Evolutionary conservation across 495 filamentous ascomycete genomes (phyloP), one percentile per base, ranked within the genome.

Genomic region (Penicillium arizonense): DNA sequence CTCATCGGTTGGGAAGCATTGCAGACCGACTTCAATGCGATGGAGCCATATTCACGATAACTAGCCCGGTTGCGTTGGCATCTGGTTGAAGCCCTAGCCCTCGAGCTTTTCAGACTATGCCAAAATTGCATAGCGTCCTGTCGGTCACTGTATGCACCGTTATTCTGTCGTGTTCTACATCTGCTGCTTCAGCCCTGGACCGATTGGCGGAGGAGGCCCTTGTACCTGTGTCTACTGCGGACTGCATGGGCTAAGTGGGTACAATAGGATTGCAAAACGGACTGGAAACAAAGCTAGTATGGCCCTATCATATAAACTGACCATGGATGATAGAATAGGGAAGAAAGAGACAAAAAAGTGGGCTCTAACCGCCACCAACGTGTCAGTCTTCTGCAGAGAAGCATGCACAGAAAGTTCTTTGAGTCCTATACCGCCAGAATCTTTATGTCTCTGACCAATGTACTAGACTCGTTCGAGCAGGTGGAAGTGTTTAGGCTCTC

Each of bases 361-460:
- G 44, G 37, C 50, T 47, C 47, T 18, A 43, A 40, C 55, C 55
- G 58, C 60, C 61, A 63, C 57, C 44, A 53, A 59, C 54, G 52
- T 61, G 59, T 61, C 52, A 45, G 53, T 51, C 10, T 44, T 33
- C 61, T 73, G 70, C 70, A 73, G 54, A 64, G 70, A 75, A 75
- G 67, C 52, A 52, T 72, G 66, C 65, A 67, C 67, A 52, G 70
- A 75, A 72, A 43, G 12, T 72, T 72, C 69, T 63, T 57, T 68
- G 52, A 59, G 38, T 36, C 33, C 47, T 42, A 30, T 48, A 21
- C 34, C 47, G 13, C 33, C 28, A 44, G 23, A 21, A 7, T 36
- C 14, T 26, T 7, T 18, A 34, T 35, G 42, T 54, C 51, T 52
- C 46, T 40, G 52, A 24, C 45, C 20, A 32, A 41, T 9, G 21